phyloP scores from a whole-genome alignment of 1,284 basidiomycete species.

The Naganishia cerealis region DNA sequence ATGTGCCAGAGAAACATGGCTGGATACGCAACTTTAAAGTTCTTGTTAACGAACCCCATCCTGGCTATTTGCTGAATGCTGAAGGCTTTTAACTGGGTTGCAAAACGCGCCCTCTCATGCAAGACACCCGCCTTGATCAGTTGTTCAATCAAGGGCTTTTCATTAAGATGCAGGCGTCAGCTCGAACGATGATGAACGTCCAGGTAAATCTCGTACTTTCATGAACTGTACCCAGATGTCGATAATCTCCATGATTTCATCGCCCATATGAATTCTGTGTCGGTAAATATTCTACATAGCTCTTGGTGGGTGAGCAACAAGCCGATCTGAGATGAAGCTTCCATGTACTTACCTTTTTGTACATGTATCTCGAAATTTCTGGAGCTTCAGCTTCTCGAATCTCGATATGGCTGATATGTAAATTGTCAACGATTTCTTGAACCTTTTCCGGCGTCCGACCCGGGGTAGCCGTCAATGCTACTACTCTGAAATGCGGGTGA shows the following conservation, averaged over 20 bases:
- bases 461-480: slow-evolving; percentile 94
- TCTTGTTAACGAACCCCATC: slow-evolving; percentile 42
- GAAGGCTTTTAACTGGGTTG: slow-evolving; percentile 46
- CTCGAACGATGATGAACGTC: background rate
- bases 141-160: slow-evolving; percentile 47
- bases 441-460: slow-evolving; percentile 82
- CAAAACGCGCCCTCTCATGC: slow-evolving; percentile 46
- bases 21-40: slow-evolving; percentile 23
- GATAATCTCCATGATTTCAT: slow-evolving; percentile 44
- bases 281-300: slow-evolving; percentile 62
- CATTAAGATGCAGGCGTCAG: slow-evolving; percentile 6
- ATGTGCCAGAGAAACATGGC: slow-evolving; percentile 34
- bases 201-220: slow-evolving; percentile 60
- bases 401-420: slow-evolving; percentile 96
- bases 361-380: slow-evolving; percentile 82
- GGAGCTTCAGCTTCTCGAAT: slow-evolving; percentile 88
- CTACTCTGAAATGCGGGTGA: slow-evolving; percentile 88
- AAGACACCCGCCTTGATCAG: slow-evolving; percentile 48
- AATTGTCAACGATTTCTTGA: slow-evolving; percentile 84
- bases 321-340: background rate
- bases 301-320: background rate
- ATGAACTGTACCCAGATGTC: slow-evolving; percentile 62
- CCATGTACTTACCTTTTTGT: slow-evolving; percentile 69
- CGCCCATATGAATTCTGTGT: slow-evolving; percentile 70
- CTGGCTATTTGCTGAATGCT: slow-evolving; percentile 39